Conservation (phyloP, 1,284 basidiomycete species). For the Albatrellus sp. region DNA sequence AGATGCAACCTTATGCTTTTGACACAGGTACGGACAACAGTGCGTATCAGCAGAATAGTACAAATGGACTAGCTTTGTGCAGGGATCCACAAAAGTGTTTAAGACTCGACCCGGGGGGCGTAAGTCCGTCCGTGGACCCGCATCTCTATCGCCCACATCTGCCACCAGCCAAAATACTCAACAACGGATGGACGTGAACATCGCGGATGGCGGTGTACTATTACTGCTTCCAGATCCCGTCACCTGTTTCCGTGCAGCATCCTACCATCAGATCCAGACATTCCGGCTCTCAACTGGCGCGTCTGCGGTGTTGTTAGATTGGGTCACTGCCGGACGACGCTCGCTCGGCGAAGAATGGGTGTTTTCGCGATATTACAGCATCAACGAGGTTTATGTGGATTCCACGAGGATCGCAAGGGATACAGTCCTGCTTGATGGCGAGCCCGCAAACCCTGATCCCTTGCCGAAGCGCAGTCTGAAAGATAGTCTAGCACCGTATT, state of each 20-base stretch:
- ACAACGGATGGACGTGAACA: conserved; percentile 44
- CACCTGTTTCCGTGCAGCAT: conserved; percentile 79
- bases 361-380: conserved; percentile 75
- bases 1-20: conserved; percentile 53
- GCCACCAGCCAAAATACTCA: neutral
- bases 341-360: conserved; percentile 80
- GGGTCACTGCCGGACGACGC: conserved; percentile 79
- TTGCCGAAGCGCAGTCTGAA: conserved; percentile 36
- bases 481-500: conserved; percentile 60
- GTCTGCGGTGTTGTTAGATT: conserved; percentile 72
- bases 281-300: conserved; percentile 52
- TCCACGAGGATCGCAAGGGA: conserved; percentile 62
- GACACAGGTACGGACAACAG: conserved; percentile 54
- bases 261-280: conserved; percentile 72
- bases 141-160: conserved; percentile 2
- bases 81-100: conserved; percentile 95
- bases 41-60: neutral
- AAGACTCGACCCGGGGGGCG: conserved; percentile 50
- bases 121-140: conserved; percentile 19
- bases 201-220: conserved; percentile 43
- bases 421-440: conserved; percentile 59
- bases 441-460: conserved; percentile 5
- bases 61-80: neutral
- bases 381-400: conserved; percentile 72
- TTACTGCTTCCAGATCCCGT: conserved; percentile 86